A percentile compares a stretch with the other conserved stretches of the same genome.
These are phyloP conservation scores for Paecilomyces variotii DNA, from an alignment of 2,329 filamentous ascomycete genomes.

Conservation along the genomic window DNA sequence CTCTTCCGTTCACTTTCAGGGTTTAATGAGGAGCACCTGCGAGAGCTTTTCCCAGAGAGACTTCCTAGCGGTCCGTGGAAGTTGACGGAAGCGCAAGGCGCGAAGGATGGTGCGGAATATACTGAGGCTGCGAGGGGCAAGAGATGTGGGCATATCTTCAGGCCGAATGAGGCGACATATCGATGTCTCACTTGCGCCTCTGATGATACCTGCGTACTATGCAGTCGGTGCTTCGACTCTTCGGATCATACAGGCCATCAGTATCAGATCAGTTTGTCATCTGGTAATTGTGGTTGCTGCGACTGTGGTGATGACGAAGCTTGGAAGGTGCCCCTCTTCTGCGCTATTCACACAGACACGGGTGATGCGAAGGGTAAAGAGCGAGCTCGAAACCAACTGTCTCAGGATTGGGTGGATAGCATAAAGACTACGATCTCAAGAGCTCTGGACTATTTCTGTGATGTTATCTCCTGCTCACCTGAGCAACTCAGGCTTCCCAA, in stretches of 20 bases:
- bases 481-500: conserved; percentile 87
- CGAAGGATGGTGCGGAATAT: conserved; percentile 90
- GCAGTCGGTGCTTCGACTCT: conserved; percentile 86
- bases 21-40: conserved; percentile 64
- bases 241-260: conserved; percentile 92
- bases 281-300: conserved; percentile 90
- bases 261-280: conserved; percentile 79
- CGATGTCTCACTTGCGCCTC: conserved; percentile 87
- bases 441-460: conserved; percentile 88
- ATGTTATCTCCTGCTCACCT: conserved; percentile 95
- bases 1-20: conserved; percentile 84
- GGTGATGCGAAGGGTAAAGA: conserved; percentile 39
- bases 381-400: conserved; percentile 59
- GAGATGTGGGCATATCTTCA: conserved; percentile 96
- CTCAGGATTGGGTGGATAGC: conserved; percentile 65
- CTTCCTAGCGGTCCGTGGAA: conserved; percentile 59
- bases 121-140: conserved; percentile 85
- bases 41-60: conserved; percentile 74
- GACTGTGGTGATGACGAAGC: conserved; percentile 95
- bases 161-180: conserved; percentile 86
- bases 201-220: conserved; percentile 93
- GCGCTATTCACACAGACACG: conserved; percentile 79
- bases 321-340: conserved; percentile 74
- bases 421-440: conserved; percentile 81
- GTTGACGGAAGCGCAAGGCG: conserved; percentile 78